phyloP scores from a whole-genome alignment of 1,284 basidiomycete species.

The Lentinus polychrous region DNA sequence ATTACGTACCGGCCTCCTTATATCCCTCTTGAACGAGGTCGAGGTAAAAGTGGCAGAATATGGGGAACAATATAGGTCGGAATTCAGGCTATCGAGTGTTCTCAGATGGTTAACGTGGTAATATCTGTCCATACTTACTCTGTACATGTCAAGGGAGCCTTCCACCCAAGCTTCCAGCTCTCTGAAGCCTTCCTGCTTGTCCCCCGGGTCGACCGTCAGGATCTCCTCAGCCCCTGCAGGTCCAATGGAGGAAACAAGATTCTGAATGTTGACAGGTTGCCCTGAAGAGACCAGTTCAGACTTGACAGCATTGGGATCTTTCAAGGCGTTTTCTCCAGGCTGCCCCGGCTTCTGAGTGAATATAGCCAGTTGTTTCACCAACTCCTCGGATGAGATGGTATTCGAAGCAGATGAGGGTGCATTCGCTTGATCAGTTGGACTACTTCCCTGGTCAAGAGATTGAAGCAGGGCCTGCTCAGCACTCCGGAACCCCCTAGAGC shows the following conservation, averaged over 20 bases:
- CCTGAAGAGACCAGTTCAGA: slow-evolving; percentile 61
- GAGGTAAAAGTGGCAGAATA: slow-evolving; percentile 96
- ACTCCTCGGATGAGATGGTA: slow-evolving; percentile 50
- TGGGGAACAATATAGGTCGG: slow-evolving; percentile 86
- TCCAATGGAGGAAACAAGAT: slow-evolving; percentile 68
- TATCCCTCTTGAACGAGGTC: slow-evolving; percentile 90
- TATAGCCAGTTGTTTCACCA: slow-evolving; percentile 59
- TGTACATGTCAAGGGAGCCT: slow-evolving; percentile 82
- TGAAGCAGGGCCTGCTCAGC: slow-evolving; percentile 73
- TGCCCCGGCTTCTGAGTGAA: slow-evolving; percentile 58
- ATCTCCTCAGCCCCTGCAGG: slow-evolving; percentile 78
- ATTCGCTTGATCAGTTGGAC: slow-evolving; percentile 43
- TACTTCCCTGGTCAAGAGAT: slow-evolving; percentile 47
- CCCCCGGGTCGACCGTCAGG: slow-evolving; percentile 79
- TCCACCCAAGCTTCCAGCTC: slow-evolving; percentile 94
- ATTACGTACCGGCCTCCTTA: slow-evolving; percentile 73
- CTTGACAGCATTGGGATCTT: slow-evolving; percentile 55
- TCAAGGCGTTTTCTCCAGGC: slow-evolving; percentile 60
- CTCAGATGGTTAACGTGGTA: slow-evolving; percentile 6
- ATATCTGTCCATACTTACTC: slow-evolving; percentile 36
- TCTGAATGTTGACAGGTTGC: slow-evolving; percentile 63
- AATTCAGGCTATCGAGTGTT: slow-evolving; percentile 72
- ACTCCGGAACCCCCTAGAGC: slow-evolving; percentile 70
- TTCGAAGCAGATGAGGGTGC: slow-evolving; percentile 29
- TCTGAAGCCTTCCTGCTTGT: slow-evolving; percentile 82